Percentiles rank a stretch among this genome's conserved stretches.
These are phyloP conservation scores for Coprinopsis cinerea DNA, from an alignment of 768 basidiomycete genomes.

Conservation along the genomic window DNA sequence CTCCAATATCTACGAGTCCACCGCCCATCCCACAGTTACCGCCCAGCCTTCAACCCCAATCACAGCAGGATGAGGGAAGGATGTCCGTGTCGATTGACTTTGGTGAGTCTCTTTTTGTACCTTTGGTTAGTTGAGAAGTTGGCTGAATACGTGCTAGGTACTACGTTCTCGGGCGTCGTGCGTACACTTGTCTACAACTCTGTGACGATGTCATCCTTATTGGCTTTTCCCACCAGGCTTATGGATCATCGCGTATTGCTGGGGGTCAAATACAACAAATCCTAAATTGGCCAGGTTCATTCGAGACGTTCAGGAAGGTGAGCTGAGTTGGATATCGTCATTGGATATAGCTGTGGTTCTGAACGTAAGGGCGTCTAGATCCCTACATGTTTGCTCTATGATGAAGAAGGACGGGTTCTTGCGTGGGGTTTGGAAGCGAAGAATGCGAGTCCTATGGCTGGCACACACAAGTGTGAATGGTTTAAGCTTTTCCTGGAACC, in stretches of 20 bases:
- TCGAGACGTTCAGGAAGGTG: constrained; percentile 82
- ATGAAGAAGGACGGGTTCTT: constrained; percentile 63
- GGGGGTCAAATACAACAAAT: constrained; percentile 80
- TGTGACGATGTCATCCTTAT: not conserved
- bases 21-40: constrained; percentile 15
- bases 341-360: too few relatives aligned
- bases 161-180: constrained; percentile 84
- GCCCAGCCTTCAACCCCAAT: not conserved
- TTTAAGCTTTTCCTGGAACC: constrained; percentile 90
- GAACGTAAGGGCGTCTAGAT: too few relatives aligned
- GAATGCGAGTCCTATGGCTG: constrained; percentile 63
- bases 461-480: constrained; percentile 53
- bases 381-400: constrained; percentile 81
- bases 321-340: too few relatives aligned
- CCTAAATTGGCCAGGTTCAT: constrained; percentile 78
- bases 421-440: constrained; percentile 90
- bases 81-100: constrained; percentile 82
- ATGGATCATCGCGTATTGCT: constrained; percentile 79
- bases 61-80: constrained; percentile 62
- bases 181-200: constrained; percentile 24
- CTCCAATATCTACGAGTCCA: constrained; percentile 21
- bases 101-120: constrained; percentile 41
- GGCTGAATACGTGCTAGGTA: constrained; percentile 40
- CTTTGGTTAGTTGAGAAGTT: not conserved
- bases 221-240: constrained; percentile 49